Conservation (phyloP, 208 protist species). For the Trypanosoma brucei region DNA sequence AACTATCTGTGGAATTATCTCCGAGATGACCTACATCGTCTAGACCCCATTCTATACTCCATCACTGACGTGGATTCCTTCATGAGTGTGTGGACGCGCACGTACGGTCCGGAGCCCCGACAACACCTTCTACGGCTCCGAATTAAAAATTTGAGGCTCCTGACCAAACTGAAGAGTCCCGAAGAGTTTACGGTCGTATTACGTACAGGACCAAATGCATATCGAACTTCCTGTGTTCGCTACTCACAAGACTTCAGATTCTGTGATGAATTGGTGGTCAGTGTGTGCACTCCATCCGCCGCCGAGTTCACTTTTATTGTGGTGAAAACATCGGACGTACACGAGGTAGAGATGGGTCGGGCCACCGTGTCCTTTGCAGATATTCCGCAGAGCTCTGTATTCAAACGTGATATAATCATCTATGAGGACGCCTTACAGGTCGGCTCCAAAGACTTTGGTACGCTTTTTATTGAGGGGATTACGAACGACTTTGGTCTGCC, state of each 20-base stretch:
- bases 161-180: neutral
- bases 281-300: conserved; percentile 36
- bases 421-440: conserved; percentile 44
- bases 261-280: conserved; percentile 31
- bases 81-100: conserved; percentile 48
- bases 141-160: conserved; percentile 14
- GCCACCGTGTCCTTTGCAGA: conserved; percentile 36
- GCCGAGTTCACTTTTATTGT: conserved; percentile 55
- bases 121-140: conserved; percentile 34
- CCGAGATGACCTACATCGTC: conserved; percentile 72
- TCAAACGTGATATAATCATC: conserved; percentile 37
- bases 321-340: conserved; percentile 31
- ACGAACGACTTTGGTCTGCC: conserved; percentile 45
- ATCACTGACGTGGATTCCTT: conserved; percentile 50
- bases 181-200: conserved; percentile 29
- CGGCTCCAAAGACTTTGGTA: conserved; percentile 33
- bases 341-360: conserved; percentile 55
- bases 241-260: conserved; percentile 31
- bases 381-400: conserved; percentile 22
- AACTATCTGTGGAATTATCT: conserved; percentile 75
- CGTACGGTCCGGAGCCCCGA: conserved; percentile 56
- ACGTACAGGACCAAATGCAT: conserved; percentile 32
- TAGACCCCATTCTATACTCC: conserved; percentile 59
- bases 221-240: conserved; percentile 32
- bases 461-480: conserved; percentile 46